Conservation (phyloP, 805 yeast genomes). For the Priceomyces medius region DNA sequence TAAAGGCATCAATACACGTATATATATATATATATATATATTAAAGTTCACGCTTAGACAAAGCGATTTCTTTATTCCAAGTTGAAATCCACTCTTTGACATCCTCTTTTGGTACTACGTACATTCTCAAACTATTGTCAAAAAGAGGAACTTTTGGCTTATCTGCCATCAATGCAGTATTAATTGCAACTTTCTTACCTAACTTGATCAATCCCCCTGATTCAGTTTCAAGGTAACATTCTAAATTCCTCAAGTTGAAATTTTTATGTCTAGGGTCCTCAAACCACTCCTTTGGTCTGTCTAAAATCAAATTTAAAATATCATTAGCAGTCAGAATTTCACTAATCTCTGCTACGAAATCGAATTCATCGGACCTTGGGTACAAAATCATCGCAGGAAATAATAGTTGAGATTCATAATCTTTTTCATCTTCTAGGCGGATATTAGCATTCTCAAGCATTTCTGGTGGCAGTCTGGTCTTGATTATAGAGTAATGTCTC, state of each 20-base stretch:
- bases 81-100: constrained; percentile 60
- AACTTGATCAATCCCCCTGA: constrained; percentile 83
- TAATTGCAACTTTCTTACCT: constrained; percentile 71
- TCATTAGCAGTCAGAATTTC: constrained; percentile 70
- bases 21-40: constrained; percentile 1
- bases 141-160: constrained; percentile 72
- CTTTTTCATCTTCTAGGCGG: constrained; percentile 61
- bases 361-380: constrained; percentile 83
- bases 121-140: constrained; percentile 69
- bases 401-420: constrained; percentile 74
- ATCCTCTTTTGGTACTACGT: constrained; percentile 74
- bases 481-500: constrained; percentile 54
- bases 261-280: constrained; percentile 58
- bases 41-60: constrained; percentile 33
- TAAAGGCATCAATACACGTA: constrained; percentile 1
- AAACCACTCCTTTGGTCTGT: constrained; percentile 71
- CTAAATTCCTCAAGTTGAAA: constrained; percentile 58
- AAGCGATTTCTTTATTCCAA: constrained; percentile 64
- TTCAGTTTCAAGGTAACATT: constrained; percentile 78
- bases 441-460: constrained; percentile 51
- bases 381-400: constrained; percentile 79
- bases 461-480: constrained; percentile 55
- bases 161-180: constrained; percentile 60
- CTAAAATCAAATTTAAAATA: constrained; percentile 53
- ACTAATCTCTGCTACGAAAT: constrained; percentile 71